Evolutionary conservation across 257 asterid species (phyloP), one percentile per base, ranked within the genome.

Genomic region (Nicotiana paniculata): DNA sequence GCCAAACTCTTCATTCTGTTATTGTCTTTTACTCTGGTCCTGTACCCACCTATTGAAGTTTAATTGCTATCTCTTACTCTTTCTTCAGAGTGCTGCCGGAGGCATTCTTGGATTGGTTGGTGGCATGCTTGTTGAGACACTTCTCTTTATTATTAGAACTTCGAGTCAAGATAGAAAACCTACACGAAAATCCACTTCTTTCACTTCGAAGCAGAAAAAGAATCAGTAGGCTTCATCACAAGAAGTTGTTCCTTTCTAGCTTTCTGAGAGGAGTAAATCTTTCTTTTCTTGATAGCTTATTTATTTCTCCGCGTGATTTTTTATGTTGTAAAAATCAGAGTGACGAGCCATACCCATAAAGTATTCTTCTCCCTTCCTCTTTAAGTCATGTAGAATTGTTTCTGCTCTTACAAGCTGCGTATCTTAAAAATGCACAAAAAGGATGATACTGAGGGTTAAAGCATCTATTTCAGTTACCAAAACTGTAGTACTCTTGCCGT

Each of bases 81-180:
- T 37, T 55, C 62, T 90, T 61, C 83, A 96, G 99, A 90, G 90
- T 82, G 97, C 99, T 87, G 98, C 97, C 24, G 98, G 99, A 61
- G 97, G 99, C 78, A 90, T 96, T 82, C 97, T 96, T 81, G 99
- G 99, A 65, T 89, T 96, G 90, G 97, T 96, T 82, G 82, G 75
- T 1, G 97, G 89, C 51, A 94, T 96, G 99, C 91, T 94, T 81
- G 97, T 96, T 1, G 99, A 96, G 90, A 93, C 96, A 3, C 91
- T 96, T 83, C 89, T 96, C 77, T 93, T 96, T 82, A 91, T 93
- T 63, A 83, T 95, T 43, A 86, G 93, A 86, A 86, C 91, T 15
- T 86, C 95, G 18, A 86, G 85, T 80, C 81, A 84, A 58, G 93
- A 85, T 61, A 89, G 77, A 13, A 87, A 64, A 74, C 48, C 85